A percentile compares a stretch with the other conserved stretches of the same genome.
Evolutionary conservation across 23 red algal genomes (phyloP).

Genomic region (Chondrus crispus): DNA sequence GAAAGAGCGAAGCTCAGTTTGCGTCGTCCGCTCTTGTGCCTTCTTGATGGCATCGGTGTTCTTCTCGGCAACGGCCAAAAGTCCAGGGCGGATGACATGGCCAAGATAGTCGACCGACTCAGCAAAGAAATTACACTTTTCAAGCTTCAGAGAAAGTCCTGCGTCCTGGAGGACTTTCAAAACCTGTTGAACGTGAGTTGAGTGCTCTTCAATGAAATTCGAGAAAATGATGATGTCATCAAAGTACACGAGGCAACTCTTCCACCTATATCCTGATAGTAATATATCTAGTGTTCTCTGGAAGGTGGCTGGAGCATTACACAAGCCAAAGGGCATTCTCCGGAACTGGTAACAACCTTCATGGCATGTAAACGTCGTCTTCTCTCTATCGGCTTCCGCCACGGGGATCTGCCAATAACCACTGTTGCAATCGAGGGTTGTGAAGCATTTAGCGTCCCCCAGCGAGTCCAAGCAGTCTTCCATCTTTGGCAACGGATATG

Average conservation of each 20-base stretch:
- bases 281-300: background rate
- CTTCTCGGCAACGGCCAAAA: background rate
- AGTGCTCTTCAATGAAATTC: background rate
- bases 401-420: background rate
- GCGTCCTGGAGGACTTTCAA: background rate
- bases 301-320: background rate
- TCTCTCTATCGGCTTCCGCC: background rate
- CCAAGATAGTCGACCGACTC: background rate
- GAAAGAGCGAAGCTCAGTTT: conserved; percentile 5
- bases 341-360: background rate
- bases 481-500: background rate
- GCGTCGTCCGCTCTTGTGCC: background rate
- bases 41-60: background rate
- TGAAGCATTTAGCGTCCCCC: background rate
- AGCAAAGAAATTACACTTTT: conserved; percentile 6
- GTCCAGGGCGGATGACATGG: background rate
- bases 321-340: background rate
- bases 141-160: background rate
- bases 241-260: background rate
- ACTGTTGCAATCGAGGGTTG: background rate
- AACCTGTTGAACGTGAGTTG: background rate
- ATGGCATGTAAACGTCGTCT: background rate
- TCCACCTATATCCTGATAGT: background rate
- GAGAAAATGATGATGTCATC: background rate
- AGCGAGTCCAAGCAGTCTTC: background rate